Evolutionary conservation across 371 early-diverging fungal genomes (phyloP).

Genomic region (Batrachochytrium dendrobatidis): DNA sequence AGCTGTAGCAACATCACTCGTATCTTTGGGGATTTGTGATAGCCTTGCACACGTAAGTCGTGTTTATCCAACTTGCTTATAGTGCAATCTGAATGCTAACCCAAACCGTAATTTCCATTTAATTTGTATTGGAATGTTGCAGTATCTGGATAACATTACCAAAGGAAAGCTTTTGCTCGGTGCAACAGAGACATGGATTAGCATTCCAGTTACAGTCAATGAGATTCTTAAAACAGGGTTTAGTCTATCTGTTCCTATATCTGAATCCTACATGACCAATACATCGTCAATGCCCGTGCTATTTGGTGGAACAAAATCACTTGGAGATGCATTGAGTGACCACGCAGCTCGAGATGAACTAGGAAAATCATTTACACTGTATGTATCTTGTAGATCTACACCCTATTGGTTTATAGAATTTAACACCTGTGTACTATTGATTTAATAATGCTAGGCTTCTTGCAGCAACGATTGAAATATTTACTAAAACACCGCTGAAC

Average conservation of each 20-base stretch:
- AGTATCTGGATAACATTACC: not conserved
- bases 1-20: not conserved
- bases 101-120: too few relatives aligned
- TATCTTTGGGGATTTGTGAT: not conserved
- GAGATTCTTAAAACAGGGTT: conserved; percentile 13
- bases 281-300: conserved; percentile 3
- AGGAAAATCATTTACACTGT: too few relatives aligned
- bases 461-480: not conserved
- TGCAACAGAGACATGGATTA: not conserved
- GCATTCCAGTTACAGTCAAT: not conserved
- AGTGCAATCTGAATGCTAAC: too few relatives aligned
- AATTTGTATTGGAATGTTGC: not conserved
- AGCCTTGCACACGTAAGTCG: not conserved
- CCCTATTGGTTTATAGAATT: too few relatives aligned
- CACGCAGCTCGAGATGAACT: too few relatives aligned
- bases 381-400: too few relatives aligned
- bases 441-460: not conserved
- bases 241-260: conserved; percentile 4
- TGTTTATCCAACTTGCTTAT: not conserved
- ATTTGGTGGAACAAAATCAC: too few relatives aligned
- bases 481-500: not conserved
- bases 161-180: not conserved
- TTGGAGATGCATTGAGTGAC: too few relatives aligned
- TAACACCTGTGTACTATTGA: too few relatives aligned
- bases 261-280: not conserved